Evolutionary conservation across 805 yeast species (phyloP).

Genomic region (Pichia gijzeniarum): DNA sequence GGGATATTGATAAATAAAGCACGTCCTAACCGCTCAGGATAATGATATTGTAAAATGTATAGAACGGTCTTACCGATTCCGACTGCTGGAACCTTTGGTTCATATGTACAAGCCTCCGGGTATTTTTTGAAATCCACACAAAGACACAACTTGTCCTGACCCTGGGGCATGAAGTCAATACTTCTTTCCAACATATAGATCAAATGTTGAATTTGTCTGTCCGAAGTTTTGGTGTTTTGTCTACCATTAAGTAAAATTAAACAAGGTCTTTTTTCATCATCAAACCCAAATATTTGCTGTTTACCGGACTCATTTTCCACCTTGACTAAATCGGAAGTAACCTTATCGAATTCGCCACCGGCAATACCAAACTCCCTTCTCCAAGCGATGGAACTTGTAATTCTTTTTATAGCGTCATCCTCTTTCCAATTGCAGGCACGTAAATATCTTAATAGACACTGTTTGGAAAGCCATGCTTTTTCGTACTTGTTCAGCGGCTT

Average conservation of each 20-base stretch:
- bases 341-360: conserved; percentile 39
- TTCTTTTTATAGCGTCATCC: conserved; percentile 61
- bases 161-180: conserved; percentile 90
- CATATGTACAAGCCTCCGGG: conserved; percentile 37
- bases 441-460: conserved; percentile 81
- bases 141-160: conserved; percentile 88
- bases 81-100: conserved; percentile 62
- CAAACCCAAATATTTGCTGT: conserved; percentile 83
- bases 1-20: conserved; percentile 92
- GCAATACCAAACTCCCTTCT: conserved; percentile 84
- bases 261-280: conserved; percentile 87
- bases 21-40: conserved; percentile 92
- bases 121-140: conserved; percentile 89
- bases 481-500: conserved; percentile 45
- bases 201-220: conserved; percentile 87
- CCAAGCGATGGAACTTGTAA: conserved; percentile 80
- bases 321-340: conserved; percentile 47
- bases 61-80: conserved; percentile 85
- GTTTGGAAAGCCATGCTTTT: conserved; percentile 85
- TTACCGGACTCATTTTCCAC: conserved; percentile 88
- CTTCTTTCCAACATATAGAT: conserved; percentile 90
- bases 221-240: conserved; percentile 90
- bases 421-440: conserved; percentile 89
- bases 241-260: conserved; percentile 87
- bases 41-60: conserved; percentile 89